Percentiles rank a stretch among this genome's conserved stretches.
Evolutionary conservation across 1,284 basidiomycete genomes (phyloP).

Genomic region (Phellinidium pouzarii): DNA sequence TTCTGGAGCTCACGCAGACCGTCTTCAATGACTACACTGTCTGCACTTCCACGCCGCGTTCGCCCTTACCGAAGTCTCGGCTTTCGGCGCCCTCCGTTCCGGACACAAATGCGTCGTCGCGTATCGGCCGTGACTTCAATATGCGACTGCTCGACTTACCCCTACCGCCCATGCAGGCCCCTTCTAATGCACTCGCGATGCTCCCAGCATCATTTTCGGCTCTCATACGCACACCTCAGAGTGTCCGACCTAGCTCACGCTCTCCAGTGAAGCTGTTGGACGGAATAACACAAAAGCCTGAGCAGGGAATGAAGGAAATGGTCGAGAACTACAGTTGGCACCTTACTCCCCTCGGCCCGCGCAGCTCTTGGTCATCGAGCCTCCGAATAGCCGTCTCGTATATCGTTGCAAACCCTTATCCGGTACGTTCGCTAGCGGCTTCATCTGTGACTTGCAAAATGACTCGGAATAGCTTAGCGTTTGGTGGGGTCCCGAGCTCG

Average conservation of each 20-base stretch:
- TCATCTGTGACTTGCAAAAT: neutral
- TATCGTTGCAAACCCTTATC: constrained; percentile 18
- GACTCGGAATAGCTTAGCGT: constrained; percentile 15
- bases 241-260: constrained; percentile 3
- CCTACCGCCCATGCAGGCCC: neutral
- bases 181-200: neutral
- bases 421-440: constrained; percentile 11
- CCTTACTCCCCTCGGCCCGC: constrained; percentile 19
- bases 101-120: constrained; percentile 1
- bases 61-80: constrained; percentile 6
- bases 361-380: constrained; percentile 10
- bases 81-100: neutral
- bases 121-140: constrained; percentile 1
- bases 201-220: neutral
- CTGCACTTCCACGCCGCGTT: constrained; percentile 20
- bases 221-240: neutral
- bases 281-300: neutral
- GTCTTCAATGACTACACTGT: constrained; percentile 18
- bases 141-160: constrained; percentile 18
- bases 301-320: constrained; percentile 17
- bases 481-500: constrained; percentile 20
- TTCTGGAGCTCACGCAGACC: constrained; percentile 19
- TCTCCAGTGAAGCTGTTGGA: constrained; percentile 11
- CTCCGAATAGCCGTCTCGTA: constrained; percentile 14
- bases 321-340: constrained; percentile 18